Percentiles rank a stretch among this genome's conserved stretches.
Conservation (phyloP, 1,284 basidiomycete species). For the Trichosporon faecale region DNA sequence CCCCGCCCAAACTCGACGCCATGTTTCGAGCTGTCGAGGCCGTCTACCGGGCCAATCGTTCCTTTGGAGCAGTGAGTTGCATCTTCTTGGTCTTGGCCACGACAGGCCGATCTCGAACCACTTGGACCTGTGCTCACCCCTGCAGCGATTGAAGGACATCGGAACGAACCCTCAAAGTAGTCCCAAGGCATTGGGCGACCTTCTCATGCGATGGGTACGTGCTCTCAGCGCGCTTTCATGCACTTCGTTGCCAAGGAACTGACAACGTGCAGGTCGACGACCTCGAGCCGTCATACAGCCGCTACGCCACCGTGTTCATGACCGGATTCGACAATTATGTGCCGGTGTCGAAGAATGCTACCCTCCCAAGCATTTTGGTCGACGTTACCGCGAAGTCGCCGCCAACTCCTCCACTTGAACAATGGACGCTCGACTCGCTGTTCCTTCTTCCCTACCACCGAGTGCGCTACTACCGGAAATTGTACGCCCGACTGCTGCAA, state of each 20-base stretch:
- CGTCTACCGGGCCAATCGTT: slow-evolving; percentile 86
- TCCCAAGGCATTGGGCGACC: slow-evolving; percentile 91
- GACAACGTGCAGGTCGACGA: slow-evolving; percentile 71
- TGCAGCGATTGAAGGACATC: slow-evolving; percentile 87
- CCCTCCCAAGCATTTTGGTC: slow-evolving; percentile 66
- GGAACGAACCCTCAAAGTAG: slow-evolving; percentile 79
- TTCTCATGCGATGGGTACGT: slow-evolving; percentile 94
- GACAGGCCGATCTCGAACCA: neutral
- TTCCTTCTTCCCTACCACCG: slow-evolving; percentile 82
- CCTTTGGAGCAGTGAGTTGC: slow-evolving; percentile 67
- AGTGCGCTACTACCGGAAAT: slow-evolving; percentile 86
- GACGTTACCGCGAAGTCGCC: slow-evolving; percentile 66
- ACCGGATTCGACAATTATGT: slow-evolving; percentile 79
- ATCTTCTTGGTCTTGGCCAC: neutral
- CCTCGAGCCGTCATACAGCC: slow-evolving; percentile 78
- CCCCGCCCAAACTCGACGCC: slow-evolving; percentile 81
- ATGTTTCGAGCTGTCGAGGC: slow-evolving; percentile 93
- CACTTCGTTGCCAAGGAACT: neutral
- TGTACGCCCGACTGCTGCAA: slow-evolving; percentile 82
- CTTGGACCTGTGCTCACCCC: slow-evolving; percentile 18
- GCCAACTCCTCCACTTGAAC: slow-evolving; percentile 53
- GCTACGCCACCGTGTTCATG: slow-evolving; percentile 71
- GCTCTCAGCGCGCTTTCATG: slow-evolving; percentile 1
- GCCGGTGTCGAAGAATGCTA: slow-evolving; percentile 69
- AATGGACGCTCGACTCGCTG: slow-evolving; percentile 82